phyloP scores from a whole-genome alignment of 345 rosid genomes.

The Populus ilicifolia region DNA sequence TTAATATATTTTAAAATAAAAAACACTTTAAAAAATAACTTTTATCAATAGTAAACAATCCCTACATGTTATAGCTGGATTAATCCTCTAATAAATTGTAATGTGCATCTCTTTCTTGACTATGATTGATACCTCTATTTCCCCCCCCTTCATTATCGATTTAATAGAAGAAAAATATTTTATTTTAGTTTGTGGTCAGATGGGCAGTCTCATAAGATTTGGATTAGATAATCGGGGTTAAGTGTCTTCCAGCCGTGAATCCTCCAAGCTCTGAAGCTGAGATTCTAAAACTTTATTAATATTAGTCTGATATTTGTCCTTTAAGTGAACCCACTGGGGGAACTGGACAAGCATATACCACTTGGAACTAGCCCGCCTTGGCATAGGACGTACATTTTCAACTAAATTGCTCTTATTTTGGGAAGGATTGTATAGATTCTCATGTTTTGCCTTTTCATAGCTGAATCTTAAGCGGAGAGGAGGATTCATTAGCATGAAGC shows the following conservation, averaged over 20 bases:
- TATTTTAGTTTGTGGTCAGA: not conserved
- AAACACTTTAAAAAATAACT: too few relatives aligned
- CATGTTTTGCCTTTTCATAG: not conserved
- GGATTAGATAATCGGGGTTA: not conserved
- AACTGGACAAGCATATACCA: too few relatives aligned
- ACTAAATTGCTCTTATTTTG: not conserved
- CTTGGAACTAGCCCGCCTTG: too few relatives aligned
- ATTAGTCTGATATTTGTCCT: too few relatives aligned
- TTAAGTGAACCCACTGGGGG: too few relatives aligned
- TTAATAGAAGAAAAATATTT: not conserved
- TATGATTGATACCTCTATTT: not conserved
- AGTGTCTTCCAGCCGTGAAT: not conserved
- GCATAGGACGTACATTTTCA: too few relatives aligned
- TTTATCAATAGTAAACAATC: too few relatives aligned
- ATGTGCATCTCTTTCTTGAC: not conserved
- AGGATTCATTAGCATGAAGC: not conserved
- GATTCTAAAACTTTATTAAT: not conserved
- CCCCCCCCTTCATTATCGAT: not conserved
- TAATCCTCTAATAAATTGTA: not conserved
- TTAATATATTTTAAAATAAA: too few relatives aligned
- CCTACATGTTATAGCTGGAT: not conserved
- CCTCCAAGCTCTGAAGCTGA: not conserved
- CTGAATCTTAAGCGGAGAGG: not conserved
- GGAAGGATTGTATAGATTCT: not conserved
- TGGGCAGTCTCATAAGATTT: not conserved